phyloP scores from a whole-genome alignment of 1,284 basidiomycete species.

The Gymnopus androsaceus region DNA sequence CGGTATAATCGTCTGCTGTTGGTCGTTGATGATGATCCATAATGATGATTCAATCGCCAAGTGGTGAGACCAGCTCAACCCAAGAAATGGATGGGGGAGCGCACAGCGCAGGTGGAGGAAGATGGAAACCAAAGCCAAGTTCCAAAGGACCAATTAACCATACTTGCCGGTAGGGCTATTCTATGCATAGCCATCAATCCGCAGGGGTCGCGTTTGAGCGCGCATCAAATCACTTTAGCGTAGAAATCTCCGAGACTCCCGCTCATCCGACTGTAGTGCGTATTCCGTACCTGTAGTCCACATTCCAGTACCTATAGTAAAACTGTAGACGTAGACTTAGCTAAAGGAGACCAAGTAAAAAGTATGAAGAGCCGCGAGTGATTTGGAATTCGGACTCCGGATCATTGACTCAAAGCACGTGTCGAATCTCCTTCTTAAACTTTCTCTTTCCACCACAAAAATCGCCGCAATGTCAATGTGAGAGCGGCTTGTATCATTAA shows the following conservation, averaged over 20 bases:
- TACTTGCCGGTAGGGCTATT: background rate
- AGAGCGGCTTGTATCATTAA: background rate
- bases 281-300: too few relatives aligned
- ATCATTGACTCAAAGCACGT: too few relatives aligned
- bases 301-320: too few relatives aligned
- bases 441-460: background rate
- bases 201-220: background rate
- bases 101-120: constrained; percentile 10
- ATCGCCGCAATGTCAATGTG: constrained; percentile 3
- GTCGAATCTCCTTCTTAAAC: background rate
- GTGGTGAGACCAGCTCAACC: constrained; percentile 16
- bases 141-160: background rate
- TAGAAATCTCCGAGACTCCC: too few relatives aligned
- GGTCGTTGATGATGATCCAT: constrained; percentile 13
- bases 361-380: too few relatives aligned
- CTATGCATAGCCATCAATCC: constrained; percentile 2
- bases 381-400: too few relatives aligned
- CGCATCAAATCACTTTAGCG: background rate
- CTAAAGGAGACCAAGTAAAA: too few relatives aligned
- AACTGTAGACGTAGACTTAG: too few relatives aligned
- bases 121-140: background rate
- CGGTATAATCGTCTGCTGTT: background rate
- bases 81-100: constrained; percentile 2
- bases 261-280: too few relatives aligned
- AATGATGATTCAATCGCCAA: constrained; percentile 5